Evolutionary conservation across 1,139 yeast species (phyloP), one percentile per base, ranked within the genome.

Genomic region (Saccharomyces uvarum): DNA sequence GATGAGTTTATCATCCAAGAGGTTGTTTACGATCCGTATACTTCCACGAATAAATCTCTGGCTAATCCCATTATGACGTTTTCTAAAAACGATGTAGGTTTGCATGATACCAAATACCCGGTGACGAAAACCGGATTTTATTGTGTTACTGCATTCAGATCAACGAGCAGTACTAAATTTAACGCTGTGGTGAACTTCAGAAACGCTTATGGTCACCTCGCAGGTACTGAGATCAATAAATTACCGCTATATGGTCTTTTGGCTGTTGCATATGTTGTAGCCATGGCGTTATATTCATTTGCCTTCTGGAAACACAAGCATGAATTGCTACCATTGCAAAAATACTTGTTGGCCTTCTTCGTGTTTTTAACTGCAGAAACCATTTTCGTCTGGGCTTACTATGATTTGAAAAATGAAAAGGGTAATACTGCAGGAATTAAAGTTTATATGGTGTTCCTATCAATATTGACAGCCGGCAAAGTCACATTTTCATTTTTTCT

Each of bases 201-300:
- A 73, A 91, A 90, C 72, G 88, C 98, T 2, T 93, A 80, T 72
- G 99, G 99, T 54, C 81, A 88, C 59, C 76, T 93, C 57, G 81
- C 95, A 44, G 99, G 96, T 4, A 77, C 93, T 52, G 96, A 93
- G 69, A 86, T 89, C 60, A 97, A 98, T 27, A 89, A 91, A 66
- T 77, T 93, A 59, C 90, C 96, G 4, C 82, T 91, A 41, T 95
- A 88, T 69, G 98, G 97, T 1, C 81, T 88, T 27, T 77, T 91
- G 62, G 88, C 97, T 1, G 76, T 93, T 52, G 83, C 88, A 51
- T 95, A 93, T 68, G 88, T 87, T 13, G 85, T 88, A 49, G 84
- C 90, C 4, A 77, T 90, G 66, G 84, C 88, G 9, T 76, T 88
- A 56, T 95, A 90, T 76, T 84, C 88, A 33, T 91, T 89, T 74